Evolutionary conservation across 805 yeast genomes (phyloP).

Genomic region (Candida ipomoeae): DNA sequence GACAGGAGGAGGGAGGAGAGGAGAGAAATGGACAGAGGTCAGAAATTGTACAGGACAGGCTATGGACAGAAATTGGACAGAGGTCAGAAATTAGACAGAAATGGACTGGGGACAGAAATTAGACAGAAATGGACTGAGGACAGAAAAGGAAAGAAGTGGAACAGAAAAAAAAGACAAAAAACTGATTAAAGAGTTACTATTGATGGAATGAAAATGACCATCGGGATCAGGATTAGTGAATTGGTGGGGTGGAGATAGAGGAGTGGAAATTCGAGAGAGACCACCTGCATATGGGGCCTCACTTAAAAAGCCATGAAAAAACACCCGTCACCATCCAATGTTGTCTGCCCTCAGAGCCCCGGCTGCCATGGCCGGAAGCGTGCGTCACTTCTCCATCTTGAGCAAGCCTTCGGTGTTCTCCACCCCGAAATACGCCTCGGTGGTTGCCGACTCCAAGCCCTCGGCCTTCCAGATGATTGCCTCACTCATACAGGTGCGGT

Average conservation of each 20-base stretch:
- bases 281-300: neutral
- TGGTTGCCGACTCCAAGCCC: constrained; percentile 1
- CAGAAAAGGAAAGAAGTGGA: too few relatives aligned
- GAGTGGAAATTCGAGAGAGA: neutral
- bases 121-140: too few relatives aligned
- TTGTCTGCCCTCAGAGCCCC: constrained; percentile 1
- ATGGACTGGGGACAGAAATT: too few relatives aligned
- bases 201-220: too few relatives aligned
- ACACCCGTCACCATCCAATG: neutral
- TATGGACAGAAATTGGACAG: too few relatives aligned
- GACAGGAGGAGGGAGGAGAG: too few relatives aligned
- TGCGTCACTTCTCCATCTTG: constrained; percentile 15
- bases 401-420: constrained; percentile 6
- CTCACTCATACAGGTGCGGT: constrained; percentile 52
- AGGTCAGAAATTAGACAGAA: too few relatives aligned
- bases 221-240: too few relatives aligned
- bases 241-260: neutral
- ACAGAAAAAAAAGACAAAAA: too few relatives aligned
- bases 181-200: too few relatives aligned
- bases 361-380: neutral
- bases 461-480: constrained; percentile 24
- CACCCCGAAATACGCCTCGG: constrained; percentile 1
- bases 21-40: too few relatives aligned
- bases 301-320: neutral
- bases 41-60: too few relatives aligned